Evolutionary conservation across 2,329 filamentous ascomycete genomes (phyloP), one percentile per base, ranked within the genome.

Genomic region (Trichoderma sp.): DNA sequence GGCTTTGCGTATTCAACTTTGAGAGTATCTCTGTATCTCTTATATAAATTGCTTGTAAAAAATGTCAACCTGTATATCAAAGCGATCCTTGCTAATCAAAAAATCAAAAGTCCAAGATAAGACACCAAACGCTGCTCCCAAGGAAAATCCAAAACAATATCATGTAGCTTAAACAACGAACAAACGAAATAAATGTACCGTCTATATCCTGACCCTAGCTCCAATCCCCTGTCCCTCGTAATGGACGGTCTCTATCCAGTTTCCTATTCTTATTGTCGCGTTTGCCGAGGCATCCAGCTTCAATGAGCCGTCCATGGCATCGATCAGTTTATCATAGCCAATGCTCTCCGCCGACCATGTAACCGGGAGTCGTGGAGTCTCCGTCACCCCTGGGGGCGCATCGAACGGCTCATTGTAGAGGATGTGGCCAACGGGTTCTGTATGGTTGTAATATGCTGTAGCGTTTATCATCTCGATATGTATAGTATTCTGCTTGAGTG

Each of bases 401-500:
- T 88, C 86, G 75, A 98, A 95, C 0, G 92, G 88, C 18, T 88
- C 77, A 49, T 90, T 84, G 76, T 96, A 93, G 28, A 90, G 73
- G 69, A 98, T 97, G 30, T 84, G 87, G 1, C 94, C 96, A 0
- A 97, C 84, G 1, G 89, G 86, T 64, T 95, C 89, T 10, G 89
- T 91, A 70, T 91, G 87, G 71, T 97, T 93, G 79, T 97, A 96
- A 70, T 89, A 91, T 0, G 96, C 94, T 1, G 91, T 93, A 7
- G 95, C 95, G 75, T 97, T 91, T 74, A 98, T 86, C 61, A 84
- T 85, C 46, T 93, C 92, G 71, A 99, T 86, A 74, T 89, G 91
- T 21, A 98, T 80, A 0, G 89, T 93, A 63, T 91, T 91, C 69
- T 89, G 83, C 51, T 83, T 81, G 10, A 98, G 83, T 0, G 96